Conservation (phyloP, 2,329 filamentous ascomycete species). For the Metarhizium sp. region DNA sequence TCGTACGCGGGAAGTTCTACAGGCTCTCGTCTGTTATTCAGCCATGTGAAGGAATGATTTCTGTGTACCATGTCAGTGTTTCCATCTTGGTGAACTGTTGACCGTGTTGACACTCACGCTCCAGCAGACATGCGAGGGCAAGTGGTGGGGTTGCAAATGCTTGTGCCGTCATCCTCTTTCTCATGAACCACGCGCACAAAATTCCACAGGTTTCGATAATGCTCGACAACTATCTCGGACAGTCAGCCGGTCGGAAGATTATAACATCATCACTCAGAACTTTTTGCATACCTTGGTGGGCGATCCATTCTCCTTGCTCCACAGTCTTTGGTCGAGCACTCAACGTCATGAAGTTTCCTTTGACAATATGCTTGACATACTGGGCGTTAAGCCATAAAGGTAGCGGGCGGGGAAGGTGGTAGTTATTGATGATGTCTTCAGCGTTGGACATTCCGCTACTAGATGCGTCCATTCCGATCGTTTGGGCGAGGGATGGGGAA, state of each 20-base stretch:
- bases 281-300: slow-evolving; percentile 67
- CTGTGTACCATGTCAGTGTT: slow-evolving; percentile 21
- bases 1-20: slow-evolving; percentile 87
- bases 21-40: slow-evolving; percentile 77
- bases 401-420: slow-evolving; percentile 56
- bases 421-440: slow-evolving; percentile 48
- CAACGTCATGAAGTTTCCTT: slow-evolving; percentile 94
- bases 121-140: slow-evolving; percentile 95
- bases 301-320: slow-evolving; percentile 90
- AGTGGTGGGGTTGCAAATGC: slow-evolving; percentile 73
- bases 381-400: slow-evolving; percentile 68
- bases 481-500: slow-evolving; percentile 55
- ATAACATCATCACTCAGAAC: not conserved
- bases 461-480: slow-evolving; percentile 59
- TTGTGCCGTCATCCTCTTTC: slow-evolving; percentile 65
- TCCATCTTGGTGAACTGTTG: not conserved
- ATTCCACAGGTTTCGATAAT: slow-evolving; percentile 80
- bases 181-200: slow-evolving; percentile 86
- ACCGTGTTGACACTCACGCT: slow-evolving; percentile 50
- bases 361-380: slow-evolving; percentile 80
- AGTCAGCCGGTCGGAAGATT: slow-evolving; percentile 1
- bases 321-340: slow-evolving; percentile 89
- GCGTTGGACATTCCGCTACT: slow-evolving; percentile 35
- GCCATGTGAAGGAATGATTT: slow-evolving; percentile 95
- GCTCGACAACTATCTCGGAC: slow-evolving; percentile 68